Evolutionary conservation across 106 monocot species (phyloP), one percentile per base, ranked within the genome.

Genomic region (Platanthera guangdongensis): DNA sequence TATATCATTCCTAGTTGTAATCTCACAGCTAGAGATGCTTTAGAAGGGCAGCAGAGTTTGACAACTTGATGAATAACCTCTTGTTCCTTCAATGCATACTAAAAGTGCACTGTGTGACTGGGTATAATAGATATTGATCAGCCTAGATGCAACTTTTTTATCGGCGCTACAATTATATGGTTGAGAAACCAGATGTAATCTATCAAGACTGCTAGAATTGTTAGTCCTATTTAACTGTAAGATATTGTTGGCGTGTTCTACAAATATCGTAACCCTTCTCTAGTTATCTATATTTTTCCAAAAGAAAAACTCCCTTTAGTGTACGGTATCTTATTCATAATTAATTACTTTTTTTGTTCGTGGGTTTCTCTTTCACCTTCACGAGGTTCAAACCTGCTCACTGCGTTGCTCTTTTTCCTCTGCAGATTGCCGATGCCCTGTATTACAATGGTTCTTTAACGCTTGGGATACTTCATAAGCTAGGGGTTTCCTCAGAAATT

Each of bases 391-490:
- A 39, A 39, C 30, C 12, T 30, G 22, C 22, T 65, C 4, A 65
- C 65, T 11, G 16, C 9, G 0, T 25, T 32, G 5, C 65, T 30
- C 8, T 30, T 30, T 65, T 65, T 65, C 32, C 32, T 30, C 13
- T 87, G 48, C 83, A 96, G 95, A 83, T 99, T 80, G 91, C 94
- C 15, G 87, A 92, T 94, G 84, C 99, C 45, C 83, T 99, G 54
- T 99, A 90, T 69, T 99, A 99, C 80, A 94, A 99, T 79, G 69
- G 90, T 60, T 79, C 88, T 51, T 84, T 99, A 78, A 85, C 94
- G 48, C 91, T 99, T 73, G 83, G 73, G 7, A 74, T 79, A 39
- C 68, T 99, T 30, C 91, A 99, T 62, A 99, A 88, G 78, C 85
- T 94, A 59, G 94, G 94, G 10, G 94, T 94, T 79, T 86, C 91